Conservation (phyloP, 805 yeast species). For the Starmerella cellae region DNA sequence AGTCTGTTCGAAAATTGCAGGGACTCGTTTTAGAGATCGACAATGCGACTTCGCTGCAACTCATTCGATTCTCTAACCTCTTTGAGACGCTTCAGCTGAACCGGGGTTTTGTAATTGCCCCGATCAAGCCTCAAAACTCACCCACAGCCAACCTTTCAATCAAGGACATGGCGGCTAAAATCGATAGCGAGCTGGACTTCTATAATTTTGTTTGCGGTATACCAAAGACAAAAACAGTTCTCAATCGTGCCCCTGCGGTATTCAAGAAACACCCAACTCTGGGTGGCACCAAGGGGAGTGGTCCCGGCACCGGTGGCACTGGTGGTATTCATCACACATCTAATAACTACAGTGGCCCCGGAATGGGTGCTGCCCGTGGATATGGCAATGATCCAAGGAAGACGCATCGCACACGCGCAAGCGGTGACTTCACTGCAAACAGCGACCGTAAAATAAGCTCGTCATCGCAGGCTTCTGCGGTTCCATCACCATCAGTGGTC, state of each 20-base stretch:
- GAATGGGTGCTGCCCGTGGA: neutral
- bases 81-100: slow-evolving; percentile 73
- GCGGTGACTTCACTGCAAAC: neutral
- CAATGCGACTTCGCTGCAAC: slow-evolving; percentile 74
- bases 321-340: neutral
- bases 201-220: slow-evolving; percentile 46
- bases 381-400: neutral
- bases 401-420: neutral
- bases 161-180: slow-evolving; percentile 59
- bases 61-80: slow-evolving; percentile 80
- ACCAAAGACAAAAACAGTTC: slow-evolving; percentile 20
- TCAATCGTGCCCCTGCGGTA: slow-evolving; percentile 26
- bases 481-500: slow-evolving; percentile 16
- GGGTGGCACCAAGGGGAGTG: slow-evolving; percentile 5
- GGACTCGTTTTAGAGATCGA: slow-evolving; percentile 76
- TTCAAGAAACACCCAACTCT: slow-evolving; percentile 27
- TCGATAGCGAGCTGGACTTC: slow-evolving; percentile 74
- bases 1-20: slow-evolving; percentile 53
- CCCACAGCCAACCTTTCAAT: slow-evolving; percentile 44
- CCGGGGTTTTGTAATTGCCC: slow-evolving; percentile 70
- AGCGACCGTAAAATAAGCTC: slow-evolving; percentile 13
- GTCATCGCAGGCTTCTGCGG: slow-evolving; percentile 6
- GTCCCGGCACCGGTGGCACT: neutral
- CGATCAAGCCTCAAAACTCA: slow-evolving; percentile 39
- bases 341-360: neutral